Evolutionary conservation across 1,284 basidiomycete species (phyloP), one percentile per base, ranked within the genome.

Genomic region (Rhizopogon parksii): DNA sequence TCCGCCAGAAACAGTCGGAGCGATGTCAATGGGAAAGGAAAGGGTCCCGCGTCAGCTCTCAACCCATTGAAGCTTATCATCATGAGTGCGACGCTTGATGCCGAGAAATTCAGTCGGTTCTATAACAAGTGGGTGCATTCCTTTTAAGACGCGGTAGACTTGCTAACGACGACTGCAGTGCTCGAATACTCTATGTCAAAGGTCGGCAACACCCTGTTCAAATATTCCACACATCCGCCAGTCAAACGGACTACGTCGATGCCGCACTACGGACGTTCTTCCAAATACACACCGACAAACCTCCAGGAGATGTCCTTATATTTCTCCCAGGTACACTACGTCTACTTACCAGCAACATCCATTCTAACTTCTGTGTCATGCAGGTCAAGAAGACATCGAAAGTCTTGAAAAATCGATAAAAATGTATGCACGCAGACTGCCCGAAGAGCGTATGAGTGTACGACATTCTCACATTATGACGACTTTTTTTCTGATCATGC

Each of bases 31-130:
- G 72, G 71, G 21, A 74, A 75, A 52, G 62, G 64, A 17, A 73
- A 72, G 38, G 58, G 62, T 21, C 55, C 58, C 52, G 59, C 56
- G 34, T 66, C 61, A 21, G 68, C 67, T 42, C 57, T 60, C 4
- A 76, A 75, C 54, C 82, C 80, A 14, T 77, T 99, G 56, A 98
- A 95, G 67, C 79, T 99, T 47, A 80, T 99, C 17, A 80, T 99
- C 61, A 99, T 98, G 95, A 94, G 90, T 69, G 95, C 95, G 1
- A 99, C 95, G 2, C 78, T 99, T 15, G 95, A 99, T 65, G 94
- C 95, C 0, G 85, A 93, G 54, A 91, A 91, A 56, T 99, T 99
- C 67, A 89, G 88, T 67, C 76, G 76, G 39, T 99, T 96, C 69
- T 97, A 91, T 62, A 70, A 85, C 62, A 74, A 79, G 88, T 94